Percentiles rank a stretch among this genome's conserved stretches.
phyloP scores from a whole-genome alignment of 768 basidiomycete genomes.

The Boletus sp. region DNA sequence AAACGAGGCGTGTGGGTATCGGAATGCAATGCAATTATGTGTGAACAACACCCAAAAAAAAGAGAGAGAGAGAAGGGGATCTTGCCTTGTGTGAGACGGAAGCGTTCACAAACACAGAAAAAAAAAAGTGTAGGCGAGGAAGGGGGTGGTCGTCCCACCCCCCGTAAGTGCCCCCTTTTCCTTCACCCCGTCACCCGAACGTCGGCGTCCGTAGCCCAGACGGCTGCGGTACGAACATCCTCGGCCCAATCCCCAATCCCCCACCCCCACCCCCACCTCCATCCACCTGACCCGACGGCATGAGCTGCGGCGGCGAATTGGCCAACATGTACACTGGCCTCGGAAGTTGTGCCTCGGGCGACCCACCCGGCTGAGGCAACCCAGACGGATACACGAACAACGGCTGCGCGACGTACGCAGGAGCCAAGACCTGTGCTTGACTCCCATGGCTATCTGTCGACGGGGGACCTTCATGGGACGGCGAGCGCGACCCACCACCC shows the following conservation, averaged over 20 bases:
- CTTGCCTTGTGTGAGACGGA: neutral
- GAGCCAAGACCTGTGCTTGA: constrained; percentile 22
- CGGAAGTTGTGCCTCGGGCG: constrained; percentile 20
- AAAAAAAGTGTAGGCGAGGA: too few relatives aligned
- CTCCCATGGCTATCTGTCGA: constrained; percentile 34
- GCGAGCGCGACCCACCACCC: constrained; percentile 21
- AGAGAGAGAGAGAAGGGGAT: too few relatives aligned
- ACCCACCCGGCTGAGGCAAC: constrained; percentile 28
- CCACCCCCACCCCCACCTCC: constrained; percentile 4
- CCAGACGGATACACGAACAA: constrained; percentile 30
- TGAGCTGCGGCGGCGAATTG: constrained; percentile 24
- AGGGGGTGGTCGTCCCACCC: neutral
- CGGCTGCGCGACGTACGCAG: constrained; percentile 30
- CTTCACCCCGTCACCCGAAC: constrained; percentile 19
- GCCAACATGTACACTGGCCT: constrained; percentile 31
- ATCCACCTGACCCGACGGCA: constrained; percentile 16
- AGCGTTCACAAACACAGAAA: too few relatives aligned
- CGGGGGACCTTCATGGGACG: constrained; percentile 28
- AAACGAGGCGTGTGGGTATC: neutral
- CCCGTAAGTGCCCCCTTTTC: neutral
- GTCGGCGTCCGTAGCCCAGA: constrained; percentile 26
- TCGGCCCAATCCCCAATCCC: constrained; percentile 4
- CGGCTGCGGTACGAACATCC: constrained; percentile 25
- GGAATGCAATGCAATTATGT: neutral
- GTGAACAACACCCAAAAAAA: neutral